phyloP scores from a whole-genome alignment of 179 eudicot species.

The Vitellaria paradoxa region DNA sequence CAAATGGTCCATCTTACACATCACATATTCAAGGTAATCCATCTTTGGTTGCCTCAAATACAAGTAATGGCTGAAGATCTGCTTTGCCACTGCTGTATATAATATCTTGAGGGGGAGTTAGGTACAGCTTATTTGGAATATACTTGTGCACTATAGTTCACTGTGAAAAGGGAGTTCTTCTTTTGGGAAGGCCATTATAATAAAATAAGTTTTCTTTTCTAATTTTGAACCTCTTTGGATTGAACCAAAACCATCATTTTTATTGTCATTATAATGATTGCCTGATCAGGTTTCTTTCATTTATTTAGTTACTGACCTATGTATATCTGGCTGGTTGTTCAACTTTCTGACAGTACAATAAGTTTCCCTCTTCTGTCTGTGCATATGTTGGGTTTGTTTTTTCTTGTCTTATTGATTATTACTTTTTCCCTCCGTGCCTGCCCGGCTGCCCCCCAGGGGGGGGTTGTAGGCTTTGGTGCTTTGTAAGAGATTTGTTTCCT shows the following conservation, averaged over 20 bases:
- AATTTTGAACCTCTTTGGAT: not conserved
- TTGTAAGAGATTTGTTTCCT: not conserved
- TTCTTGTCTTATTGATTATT: not conserved
- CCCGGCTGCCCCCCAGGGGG: no score
- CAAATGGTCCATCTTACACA: slow-evolving; percentile 46
- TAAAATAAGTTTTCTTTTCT: not conserved
- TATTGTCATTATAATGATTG: no score
- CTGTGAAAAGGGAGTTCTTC: not conserved
- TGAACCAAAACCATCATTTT: not conserved
- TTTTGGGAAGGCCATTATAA: not conserved
- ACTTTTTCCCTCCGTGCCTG: not conserved
- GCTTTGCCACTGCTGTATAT: no score
- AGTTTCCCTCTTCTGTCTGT: no score
- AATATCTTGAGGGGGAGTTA: not conserved
- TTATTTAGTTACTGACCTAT: no score
- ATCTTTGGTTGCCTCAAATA: slow-evolving; percentile 2
- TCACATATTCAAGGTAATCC: slow-evolving; percentile 67
- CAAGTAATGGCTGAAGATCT: not conserved
- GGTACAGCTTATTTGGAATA: not conserved
- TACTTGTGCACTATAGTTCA: not conserved
- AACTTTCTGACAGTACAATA: not conserved
- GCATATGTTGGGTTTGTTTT: no score
- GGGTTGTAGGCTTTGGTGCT: no score
- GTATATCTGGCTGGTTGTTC: not conserved
- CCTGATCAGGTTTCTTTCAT: no score